Evolutionary conservation across 345 rosid genomes (phyloP).

Genomic region (Arabidopsis arenosa): DNA sequence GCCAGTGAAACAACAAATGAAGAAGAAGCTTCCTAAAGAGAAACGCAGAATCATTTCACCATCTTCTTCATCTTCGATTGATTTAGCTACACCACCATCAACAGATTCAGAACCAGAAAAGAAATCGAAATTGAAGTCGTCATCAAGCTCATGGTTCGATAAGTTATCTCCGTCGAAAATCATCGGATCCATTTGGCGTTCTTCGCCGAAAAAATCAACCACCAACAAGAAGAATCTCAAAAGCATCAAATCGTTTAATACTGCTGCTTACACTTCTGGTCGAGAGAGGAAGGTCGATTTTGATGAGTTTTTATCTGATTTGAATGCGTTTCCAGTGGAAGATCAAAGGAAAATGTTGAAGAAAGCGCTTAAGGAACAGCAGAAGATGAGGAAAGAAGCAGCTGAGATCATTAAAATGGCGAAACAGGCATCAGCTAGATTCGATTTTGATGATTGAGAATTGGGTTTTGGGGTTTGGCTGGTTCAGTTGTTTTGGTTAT

Average conservation of each 20-base stretch:
- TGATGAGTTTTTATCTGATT: constrained; percentile 57
- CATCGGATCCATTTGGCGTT: constrained; percentile 71
- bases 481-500: constrained; percentile 1
- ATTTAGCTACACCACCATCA: constrained; percentile 30
- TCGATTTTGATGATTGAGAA: constrained; percentile 41
- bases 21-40: constrained; percentile 42
- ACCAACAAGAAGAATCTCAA: constrained; percentile 42
- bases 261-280: constrained; percentile 30
- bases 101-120: constrained; percentile 23
- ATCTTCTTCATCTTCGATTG: constrained; percentile 38
- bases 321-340: constrained; percentile 58
- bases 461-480: background rate
- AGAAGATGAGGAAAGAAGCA: constrained; percentile 67
- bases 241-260: constrained; percentile 22
- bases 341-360: constrained; percentile 61
- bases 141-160: constrained; percentile 39
- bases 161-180: constrained; percentile 63
- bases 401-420: constrained; percentile 71
- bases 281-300: constrained; percentile 46
- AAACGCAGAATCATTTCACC: constrained; percentile 38
- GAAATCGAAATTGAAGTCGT: constrained; percentile 7
- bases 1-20: constrained; percentile 37
- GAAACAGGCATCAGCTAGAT: constrained; percentile 62
- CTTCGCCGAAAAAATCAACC: constrained; percentile 57
- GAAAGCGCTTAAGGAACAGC: constrained; percentile 69